phyloP scores from a whole-genome alignment of 805 yeast species.

The Schizosaccharomyces octosporus region DNA sequence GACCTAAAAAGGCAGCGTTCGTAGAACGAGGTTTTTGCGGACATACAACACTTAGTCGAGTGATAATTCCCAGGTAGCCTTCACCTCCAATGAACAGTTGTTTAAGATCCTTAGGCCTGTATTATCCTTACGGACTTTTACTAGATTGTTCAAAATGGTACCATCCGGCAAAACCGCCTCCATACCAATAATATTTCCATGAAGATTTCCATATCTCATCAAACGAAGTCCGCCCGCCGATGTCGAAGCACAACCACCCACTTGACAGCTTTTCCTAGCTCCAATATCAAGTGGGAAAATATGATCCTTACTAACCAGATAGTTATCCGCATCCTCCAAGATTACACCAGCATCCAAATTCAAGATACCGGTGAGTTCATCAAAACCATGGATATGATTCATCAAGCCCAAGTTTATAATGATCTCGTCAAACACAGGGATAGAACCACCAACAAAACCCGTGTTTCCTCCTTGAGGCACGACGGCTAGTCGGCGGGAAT shows the following conservation, averaged over 20 bases:
- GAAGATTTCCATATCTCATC: conserved; percentile 71
- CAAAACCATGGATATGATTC: conserved; percentile 63
- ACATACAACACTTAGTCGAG: conserved; percentile 71
- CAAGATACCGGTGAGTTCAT: conserved; percentile 54
- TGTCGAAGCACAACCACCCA: conserved; percentile 85
- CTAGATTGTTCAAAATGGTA: conserved; percentile 49
- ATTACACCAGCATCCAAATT: conserved; percentile 81
- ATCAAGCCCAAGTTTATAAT: conserved; percentile 42
- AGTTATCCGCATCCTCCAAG: conserved; percentile 62
- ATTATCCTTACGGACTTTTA: conserved; percentile 75
- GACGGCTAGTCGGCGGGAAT: conserved; percentile 49
- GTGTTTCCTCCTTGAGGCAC: conserved; percentile 97
- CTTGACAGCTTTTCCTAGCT: conserved; percentile 88
- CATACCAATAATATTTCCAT: conserved; percentile 72
- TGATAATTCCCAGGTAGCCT: conserved; percentile 74
- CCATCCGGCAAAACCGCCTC: conserved; percentile 86
- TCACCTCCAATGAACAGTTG: conserved; percentile 85
- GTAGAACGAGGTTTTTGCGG: conserved; percentile 69
- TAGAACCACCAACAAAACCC: conserved; percentile 83
- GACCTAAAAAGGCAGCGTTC: conserved; percentile 72
- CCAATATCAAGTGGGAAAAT: conserved; percentile 85
- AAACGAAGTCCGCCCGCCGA: conserved; percentile 88
- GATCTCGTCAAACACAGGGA: conserved; percentile 79
- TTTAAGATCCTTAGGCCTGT: conserved; percentile 83
- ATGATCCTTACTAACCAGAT: conserved; percentile 53